Evolutionary conservation across 192 early-diverging fungal species (phyloP), one percentile per base, ranked within the genome.

Genomic region (Coemansia sp.): DNA sequence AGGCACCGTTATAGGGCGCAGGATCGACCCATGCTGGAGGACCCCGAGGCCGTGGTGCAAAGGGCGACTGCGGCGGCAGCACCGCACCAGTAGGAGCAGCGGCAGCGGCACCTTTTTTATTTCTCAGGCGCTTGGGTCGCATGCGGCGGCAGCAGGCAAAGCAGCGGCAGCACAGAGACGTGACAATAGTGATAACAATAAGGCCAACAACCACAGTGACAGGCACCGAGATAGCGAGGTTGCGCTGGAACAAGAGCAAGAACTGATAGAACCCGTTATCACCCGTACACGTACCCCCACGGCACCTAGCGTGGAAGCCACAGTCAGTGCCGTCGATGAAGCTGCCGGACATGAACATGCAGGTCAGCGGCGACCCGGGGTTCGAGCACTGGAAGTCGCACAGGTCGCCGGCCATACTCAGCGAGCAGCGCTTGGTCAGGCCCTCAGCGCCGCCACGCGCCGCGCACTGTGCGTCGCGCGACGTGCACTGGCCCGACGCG

Each of bases 251-350:
- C 55, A 87, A 60, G 61, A 84, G 72, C 60, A 82, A 49, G 73
- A 87, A 87, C 60, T 84, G 73, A 70, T 84, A 87, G 50, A 87
- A 84, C 11, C 66, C 76, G 65, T 72, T 84, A 0, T 92, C 92
- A 8, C 78, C 76, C 49, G 84, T 83, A 74, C 92, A 94, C 16
- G 60, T 75, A 41, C 92, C 91, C 43, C 78, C 80, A 3, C 70
- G 69, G 61, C 85, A 87, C 29, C 76, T 76, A 15, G 85, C 78
- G 47, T 87, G 81, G 71, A 85, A 80, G 27, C 90, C 92, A 66
- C 92, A 93, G 15, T 88, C 80, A 0, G 89, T 88, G 38, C 90
- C 92, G 39, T 93, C 91, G 7, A 89, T 75, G 62, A 93, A 92
- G 66, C 76, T 86, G 16, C 87, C 87, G 0, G 87, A 89, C 73